Conservation (phyloP, 1,284 basidiomycete species). For the Tilletia indica region DNA sequence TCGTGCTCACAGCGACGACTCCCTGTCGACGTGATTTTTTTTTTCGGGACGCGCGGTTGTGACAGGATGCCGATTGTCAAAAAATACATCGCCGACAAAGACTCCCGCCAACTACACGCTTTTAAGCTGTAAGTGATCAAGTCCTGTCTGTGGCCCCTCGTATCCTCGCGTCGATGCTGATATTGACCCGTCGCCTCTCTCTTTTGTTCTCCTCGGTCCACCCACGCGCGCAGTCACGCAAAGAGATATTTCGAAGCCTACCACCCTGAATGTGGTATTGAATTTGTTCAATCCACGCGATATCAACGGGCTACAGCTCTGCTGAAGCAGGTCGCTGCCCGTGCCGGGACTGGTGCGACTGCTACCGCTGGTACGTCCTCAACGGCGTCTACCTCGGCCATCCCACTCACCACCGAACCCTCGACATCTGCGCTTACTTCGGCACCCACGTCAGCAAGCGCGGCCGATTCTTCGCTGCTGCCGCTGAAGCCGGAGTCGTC, state of each 20-base stretch:
- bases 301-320: constrained; percentile 32
- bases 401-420: too few species aligned
- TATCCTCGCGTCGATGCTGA: too few species aligned
- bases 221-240: constrained; percentile 31
- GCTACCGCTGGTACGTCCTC: not conserved
- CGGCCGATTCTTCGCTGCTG: not conserved
- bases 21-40: not conserved
- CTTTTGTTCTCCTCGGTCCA: not conserved
- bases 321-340: not conserved
- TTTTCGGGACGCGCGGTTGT: not conserved
- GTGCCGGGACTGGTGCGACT: not conserved
- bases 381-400: not conserved
- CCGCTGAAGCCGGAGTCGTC: too few species aligned
- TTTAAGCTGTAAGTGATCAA: constrained; percentile 30
- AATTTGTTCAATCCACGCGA: constrained; percentile 50
- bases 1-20: not conserved
- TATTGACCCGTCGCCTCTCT: too few species aligned
- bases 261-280: constrained; percentile 51
- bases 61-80: constrained; percentile 44
- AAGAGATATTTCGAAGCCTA: constrained; percentile 53
- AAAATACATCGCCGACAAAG: constrained; percentile 44
- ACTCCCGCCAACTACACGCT: constrained; percentile 37
- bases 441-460: not conserved
- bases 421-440: not conserved
- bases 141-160: not conserved